These are phyloP conservation scores for Diaporthe amygdali DNA, from an alignment of 2,329 filamentous ascomycete species.

Conservation along the genomic window DNA sequence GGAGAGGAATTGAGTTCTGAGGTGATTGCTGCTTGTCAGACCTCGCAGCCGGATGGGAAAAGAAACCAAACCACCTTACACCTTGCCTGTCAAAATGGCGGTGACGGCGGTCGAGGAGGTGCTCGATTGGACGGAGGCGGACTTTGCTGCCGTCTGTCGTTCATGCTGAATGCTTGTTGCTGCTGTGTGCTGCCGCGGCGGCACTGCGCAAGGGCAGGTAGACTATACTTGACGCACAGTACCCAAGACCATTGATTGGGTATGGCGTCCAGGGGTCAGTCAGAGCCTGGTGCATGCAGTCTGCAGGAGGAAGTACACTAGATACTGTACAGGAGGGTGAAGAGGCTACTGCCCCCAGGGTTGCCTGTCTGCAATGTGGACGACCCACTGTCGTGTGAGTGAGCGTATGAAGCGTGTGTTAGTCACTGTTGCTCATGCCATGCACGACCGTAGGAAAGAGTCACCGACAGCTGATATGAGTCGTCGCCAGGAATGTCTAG, in stretches of 20 bases:
- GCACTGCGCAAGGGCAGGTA: not conserved
- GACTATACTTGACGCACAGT: not conserved
- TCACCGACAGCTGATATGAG: slow-evolving; percentile 17
- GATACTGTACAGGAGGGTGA: not conserved
- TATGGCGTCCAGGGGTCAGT: not conserved
- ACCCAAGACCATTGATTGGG: not conserved
- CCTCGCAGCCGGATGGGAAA: not conserved
- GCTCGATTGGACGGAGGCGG: slow-evolving; percentile 6
- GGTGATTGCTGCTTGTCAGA: not conserved
- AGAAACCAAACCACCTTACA: not conserved
- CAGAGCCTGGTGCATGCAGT: not conserved
- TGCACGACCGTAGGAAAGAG: not conserved
- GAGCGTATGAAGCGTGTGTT: not conserved
- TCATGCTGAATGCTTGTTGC: not conserved
- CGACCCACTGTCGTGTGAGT: not conserved
- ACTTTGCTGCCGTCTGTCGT: not conserved
- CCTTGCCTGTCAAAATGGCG: slow-evolving; percentile 17
- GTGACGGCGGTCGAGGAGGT: slow-evolving; percentile 5
- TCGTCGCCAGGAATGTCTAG: slow-evolving; percentile 11
- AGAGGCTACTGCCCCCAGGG: not conserved
- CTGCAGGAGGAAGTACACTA: not conserved
- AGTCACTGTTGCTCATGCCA: not conserved
- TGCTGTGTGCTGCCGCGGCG: not conserved
- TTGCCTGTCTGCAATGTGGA: not conserved
- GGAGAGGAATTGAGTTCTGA: not conserved